These are phyloP conservation scores for Kalmusia sp. DNA, from an alignment of 2,329 filamentous ascomycete genomes.

Conservation along the genomic window DNA sequence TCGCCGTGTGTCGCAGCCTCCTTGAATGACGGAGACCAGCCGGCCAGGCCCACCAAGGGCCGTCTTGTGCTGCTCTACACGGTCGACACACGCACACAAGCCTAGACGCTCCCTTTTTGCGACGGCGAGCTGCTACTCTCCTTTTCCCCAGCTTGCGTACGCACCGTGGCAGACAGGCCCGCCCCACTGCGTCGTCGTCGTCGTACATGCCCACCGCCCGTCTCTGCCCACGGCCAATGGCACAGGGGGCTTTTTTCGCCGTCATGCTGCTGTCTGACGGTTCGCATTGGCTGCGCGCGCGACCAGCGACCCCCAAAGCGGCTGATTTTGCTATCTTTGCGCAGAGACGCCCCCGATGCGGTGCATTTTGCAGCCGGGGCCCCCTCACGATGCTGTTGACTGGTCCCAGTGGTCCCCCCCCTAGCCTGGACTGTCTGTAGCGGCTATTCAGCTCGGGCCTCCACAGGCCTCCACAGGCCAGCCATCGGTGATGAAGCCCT, in stretches of 20 bases:
- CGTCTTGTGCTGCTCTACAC: not conserved
- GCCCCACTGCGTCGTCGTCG: not conserved
- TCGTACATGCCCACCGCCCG: not conserved
- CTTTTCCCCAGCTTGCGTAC: conserved; percentile 1
- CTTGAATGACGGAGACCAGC: not conserved
- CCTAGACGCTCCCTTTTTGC: not conserved
- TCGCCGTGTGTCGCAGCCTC: not conserved
- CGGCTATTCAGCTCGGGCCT: too few species aligned
- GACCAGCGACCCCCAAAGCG: conserved; percentile 5
- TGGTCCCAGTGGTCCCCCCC: too few species aligned
- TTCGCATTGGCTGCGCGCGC: conserved; percentile 7
- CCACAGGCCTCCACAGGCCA: conserved; percentile 1
- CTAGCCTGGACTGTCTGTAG: too few species aligned
- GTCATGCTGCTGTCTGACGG: not conserved
- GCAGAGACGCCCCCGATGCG: not conserved
- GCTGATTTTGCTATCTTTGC: conserved; percentile 11
- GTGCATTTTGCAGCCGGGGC: conserved; percentile 2
- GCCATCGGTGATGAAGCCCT: conserved; percentile 12
- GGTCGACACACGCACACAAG: not conserved
- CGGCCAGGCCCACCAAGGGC: not conserved
- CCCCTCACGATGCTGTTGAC: not conserved
- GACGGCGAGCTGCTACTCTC: too few species aligned
- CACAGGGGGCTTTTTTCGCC: not conserved
- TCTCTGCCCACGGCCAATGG: conserved; percentile 18
- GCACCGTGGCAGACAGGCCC: too few species aligned